A percentile compares a stretch with the other conserved stretches of the same genome.
Conservation (phyloP, 306 rosid species). For the Begonia fuchsioides region DNA sequence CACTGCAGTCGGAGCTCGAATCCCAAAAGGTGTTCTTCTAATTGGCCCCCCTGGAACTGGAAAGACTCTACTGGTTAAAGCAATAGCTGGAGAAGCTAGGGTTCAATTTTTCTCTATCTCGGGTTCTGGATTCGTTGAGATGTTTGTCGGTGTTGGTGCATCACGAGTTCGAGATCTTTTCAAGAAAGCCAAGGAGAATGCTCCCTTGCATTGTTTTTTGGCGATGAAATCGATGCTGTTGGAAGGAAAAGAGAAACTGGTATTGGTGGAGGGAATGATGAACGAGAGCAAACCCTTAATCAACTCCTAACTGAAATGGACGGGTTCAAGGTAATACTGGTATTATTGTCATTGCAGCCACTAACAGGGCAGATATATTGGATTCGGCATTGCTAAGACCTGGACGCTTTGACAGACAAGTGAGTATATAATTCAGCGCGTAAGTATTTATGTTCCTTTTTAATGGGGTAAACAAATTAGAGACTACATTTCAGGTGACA, state of each 20-base stretch:
- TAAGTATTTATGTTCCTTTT: constrained; percentile 2
- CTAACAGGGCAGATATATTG: constrained; percentile 96
- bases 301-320: constrained; percentile 99
- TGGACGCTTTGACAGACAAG: constrained; percentile 94
- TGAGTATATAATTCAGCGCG: constrained; percentile 8
- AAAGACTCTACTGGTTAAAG: constrained; percentile 86
- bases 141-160: constrained; percentile 99
- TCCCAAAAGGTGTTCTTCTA: constrained; percentile 97
- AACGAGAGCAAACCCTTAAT: constrained; percentile 96
- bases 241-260: constrained; percentile 96
- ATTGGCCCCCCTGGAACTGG: constrained; percentile 99
- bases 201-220: constrained; percentile 98
- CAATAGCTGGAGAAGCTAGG: constrained; percentile 98
- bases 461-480: constrained; percentile 4
- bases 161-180: constrained; percentile 96
- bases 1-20: constrained; percentile 97
- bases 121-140: constrained; percentile 95
- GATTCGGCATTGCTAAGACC: constrained; percentile 95
- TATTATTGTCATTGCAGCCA: constrained; percentile 91
- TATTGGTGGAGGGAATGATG: constrained; percentile 98
- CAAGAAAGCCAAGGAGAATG: constrained; percentile 98
- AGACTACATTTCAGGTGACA: constrained; percentile 41
- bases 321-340: constrained; percentile 97
- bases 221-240: constrained; percentile 97
- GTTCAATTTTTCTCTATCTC: constrained; percentile 97